Evolutionary conservation across 2,329 filamentous ascomycete species (phyloP).

Genomic region (Xylaria hypoxylon): DNA sequence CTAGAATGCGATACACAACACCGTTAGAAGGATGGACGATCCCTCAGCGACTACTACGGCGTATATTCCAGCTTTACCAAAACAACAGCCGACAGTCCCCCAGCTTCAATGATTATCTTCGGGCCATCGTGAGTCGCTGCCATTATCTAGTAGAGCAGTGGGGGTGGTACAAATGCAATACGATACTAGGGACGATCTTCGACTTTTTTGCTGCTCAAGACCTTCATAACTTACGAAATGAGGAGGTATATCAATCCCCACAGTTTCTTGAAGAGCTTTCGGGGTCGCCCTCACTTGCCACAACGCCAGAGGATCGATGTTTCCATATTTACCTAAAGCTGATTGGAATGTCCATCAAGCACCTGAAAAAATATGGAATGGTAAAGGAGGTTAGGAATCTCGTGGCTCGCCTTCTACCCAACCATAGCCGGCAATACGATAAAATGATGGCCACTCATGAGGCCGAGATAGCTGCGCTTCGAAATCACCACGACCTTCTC

Average conservation of each 20-base stretch:
- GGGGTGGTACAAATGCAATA: slow-evolving; percentile 71
- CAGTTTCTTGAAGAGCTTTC: slow-evolving; percentile 69
- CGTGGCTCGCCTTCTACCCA: slow-evolving; percentile 71
- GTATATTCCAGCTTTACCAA: slow-evolving; percentile 69
- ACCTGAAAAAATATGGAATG: slow-evolving; percentile 60
- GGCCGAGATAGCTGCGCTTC: slow-evolving; percentile 71
- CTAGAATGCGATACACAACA: slow-evolving; percentile 53
- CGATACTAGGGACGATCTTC: slow-evolving; percentile 71
- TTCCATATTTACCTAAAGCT: slow-evolving; percentile 77
- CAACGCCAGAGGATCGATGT: slow-evolving; percentile 68
- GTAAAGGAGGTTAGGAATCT: slow-evolving; percentile 71
- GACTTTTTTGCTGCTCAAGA: slow-evolving; percentile 75
- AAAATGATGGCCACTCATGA: slow-evolving; percentile 71
- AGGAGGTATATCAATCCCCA: slow-evolving; percentile 71
- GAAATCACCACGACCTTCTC: slow-evolving; percentile 77
- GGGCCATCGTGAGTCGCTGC: slow-evolving; percentile 69
- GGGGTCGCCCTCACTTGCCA: slow-evolving; percentile 58
- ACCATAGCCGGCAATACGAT: slow-evolving; percentile 72
- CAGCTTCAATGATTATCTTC: slow-evolving; percentile 74
- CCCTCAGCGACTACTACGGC: slow-evolving; percentile 67
- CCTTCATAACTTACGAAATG: slow-evolving; percentile 72
- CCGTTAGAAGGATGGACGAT: slow-evolving; percentile 70
- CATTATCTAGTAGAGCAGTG: slow-evolving; percentile 73
- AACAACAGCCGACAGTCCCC: slow-evolving; percentile 66
- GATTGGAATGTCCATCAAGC: slow-evolving; percentile 67